Evolutionary conservation across 1,139 yeast species (phyloP).

Genomic region (Kazachstania sp.): DNA sequence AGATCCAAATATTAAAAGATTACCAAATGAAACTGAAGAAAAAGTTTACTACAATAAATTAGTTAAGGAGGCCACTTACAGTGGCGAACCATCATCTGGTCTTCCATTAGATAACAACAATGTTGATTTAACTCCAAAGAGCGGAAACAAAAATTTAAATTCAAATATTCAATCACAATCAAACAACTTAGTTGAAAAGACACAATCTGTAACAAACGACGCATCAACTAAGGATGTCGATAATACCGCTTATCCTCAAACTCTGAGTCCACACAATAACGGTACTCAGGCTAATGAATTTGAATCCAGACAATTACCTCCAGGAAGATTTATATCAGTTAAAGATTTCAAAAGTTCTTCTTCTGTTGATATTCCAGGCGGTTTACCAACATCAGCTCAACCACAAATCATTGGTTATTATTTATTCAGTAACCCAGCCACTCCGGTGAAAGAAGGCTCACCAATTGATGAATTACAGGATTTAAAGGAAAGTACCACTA

Average conservation of each 20-base stretch:
- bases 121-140: too few species aligned
- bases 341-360: not conserved
- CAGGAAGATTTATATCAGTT: not conserved
- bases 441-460: not conserved
- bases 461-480: not conserved
- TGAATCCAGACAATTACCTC: not conserved
- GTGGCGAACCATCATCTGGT: not conserved
- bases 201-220: not conserved
- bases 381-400: not conserved
- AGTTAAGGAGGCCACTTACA: not conserved
- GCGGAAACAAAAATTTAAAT: too few species aligned
- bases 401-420: not conserved
- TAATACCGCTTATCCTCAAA: not conserved
- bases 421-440: not conserved
- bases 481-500: not conserved
- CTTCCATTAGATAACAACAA: too few species aligned
- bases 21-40: not conserved
- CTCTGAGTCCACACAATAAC: not conserved
- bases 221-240: not conserved
- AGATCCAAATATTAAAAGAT: not conserved
- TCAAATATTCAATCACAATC: too few species aligned
- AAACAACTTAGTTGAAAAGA: not conserved
- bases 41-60: not conserved
- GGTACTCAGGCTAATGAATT: too few species aligned
- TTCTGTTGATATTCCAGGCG: conserved; percentile 1